Evolutionary conservation across 176 grass and related monocot species (phyloP).

Genomic region (Eragrostis curvula): DNA sequence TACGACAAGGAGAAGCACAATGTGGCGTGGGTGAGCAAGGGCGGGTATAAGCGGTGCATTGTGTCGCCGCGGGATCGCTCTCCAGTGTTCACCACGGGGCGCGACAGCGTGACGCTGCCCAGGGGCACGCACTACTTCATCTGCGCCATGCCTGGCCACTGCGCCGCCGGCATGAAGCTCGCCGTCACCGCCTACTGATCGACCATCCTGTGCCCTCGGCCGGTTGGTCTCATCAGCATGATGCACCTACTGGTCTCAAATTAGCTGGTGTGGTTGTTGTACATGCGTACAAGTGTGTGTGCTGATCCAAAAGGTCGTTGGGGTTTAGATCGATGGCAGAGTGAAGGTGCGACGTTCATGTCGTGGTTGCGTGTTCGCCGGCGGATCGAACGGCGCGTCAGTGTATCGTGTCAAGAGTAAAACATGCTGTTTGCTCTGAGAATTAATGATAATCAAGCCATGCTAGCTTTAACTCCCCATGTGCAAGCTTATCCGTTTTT

Average conservation of each 20-base stretch:
- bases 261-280: too few species aligned
- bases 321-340: too few species aligned
- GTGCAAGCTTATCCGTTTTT: too few species aligned
- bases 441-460: neutral
- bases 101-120: conserved; percentile 32
- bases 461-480: neutral
- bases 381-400: too few species aligned
- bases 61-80: conserved; percentile 27
- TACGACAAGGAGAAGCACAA: conserved; percentile 44
- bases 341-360: too few species aligned
- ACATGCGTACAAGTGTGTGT: too few species aligned
- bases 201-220: too few species aligned
- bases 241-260: too few species aligned
- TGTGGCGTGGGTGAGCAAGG: conserved; percentile 37
- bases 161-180: conserved; percentile 51
- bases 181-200: conserved; percentile 24
- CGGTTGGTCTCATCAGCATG: neutral
- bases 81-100: conserved; percentile 5
- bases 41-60: conserved; percentile 27
- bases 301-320: too few species aligned
- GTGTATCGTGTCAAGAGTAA: neutral
- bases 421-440: neutral
- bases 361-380: neutral
- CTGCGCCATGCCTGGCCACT: conserved; percentile 51
- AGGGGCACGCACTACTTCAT: conserved; percentile 58